Percentiles rank a stretch among this genome's conserved stretches.
Conservation (phyloP, 257 asterid genomes). For the Schizonepeta tenuifolia region DNA sequence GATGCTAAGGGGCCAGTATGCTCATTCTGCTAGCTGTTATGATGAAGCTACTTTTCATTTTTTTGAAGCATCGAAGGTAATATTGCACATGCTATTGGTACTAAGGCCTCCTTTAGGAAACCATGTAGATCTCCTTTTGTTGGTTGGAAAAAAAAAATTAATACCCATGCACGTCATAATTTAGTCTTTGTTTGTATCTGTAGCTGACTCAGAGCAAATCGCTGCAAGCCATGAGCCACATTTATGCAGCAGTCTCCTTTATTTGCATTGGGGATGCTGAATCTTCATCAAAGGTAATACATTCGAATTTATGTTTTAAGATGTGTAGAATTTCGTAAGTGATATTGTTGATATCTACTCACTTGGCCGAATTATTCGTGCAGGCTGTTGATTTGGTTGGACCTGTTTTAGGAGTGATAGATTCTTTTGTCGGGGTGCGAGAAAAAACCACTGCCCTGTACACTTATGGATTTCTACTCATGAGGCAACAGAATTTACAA, state of each 20-base stretch:
- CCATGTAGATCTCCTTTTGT: slow-evolving; percentile 3
- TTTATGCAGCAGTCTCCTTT: slow-evolving; percentile 88
- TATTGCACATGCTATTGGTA: slow-evolving; percentile 23
- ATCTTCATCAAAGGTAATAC: slow-evolving; percentile 78
- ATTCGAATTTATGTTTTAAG: slow-evolving; percentile 16
- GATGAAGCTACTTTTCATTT: slow-evolving; percentile 88
- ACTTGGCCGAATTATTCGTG: slow-evolving; percentile 30
- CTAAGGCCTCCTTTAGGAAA: slow-evolving; percentile 13
- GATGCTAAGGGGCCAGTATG: slow-evolving; percentile 96
- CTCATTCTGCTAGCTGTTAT: slow-evolving; percentile 87
- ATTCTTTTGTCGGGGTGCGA: slow-evolving; percentile 89
- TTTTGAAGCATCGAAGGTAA: slow-evolving; percentile 86
- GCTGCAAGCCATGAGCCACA: slow-evolving; percentile 82
- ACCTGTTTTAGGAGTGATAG: slow-evolving; percentile 73
- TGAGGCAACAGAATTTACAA: slow-evolving; percentile 91
- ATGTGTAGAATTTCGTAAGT: slow-evolving; percentile 15
- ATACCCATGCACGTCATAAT: slow-evolving; percentile 6
- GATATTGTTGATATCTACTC: slow-evolving; percentile 27
- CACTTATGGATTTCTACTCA: slow-evolving; percentile 86
- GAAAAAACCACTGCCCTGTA: slow-evolving; percentile 80
- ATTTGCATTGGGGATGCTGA: slow-evolving; percentile 96
- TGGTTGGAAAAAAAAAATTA: neutral
- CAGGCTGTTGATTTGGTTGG: slow-evolving; percentile 94
- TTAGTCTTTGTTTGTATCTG: slow-evolving; percentile 29
- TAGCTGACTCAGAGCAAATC: slow-evolving; percentile 85